phyloP scores from a whole-genome alignment of 2,329 filamentous ascomycete genomes.

The Moelleriella libera region DNA sequence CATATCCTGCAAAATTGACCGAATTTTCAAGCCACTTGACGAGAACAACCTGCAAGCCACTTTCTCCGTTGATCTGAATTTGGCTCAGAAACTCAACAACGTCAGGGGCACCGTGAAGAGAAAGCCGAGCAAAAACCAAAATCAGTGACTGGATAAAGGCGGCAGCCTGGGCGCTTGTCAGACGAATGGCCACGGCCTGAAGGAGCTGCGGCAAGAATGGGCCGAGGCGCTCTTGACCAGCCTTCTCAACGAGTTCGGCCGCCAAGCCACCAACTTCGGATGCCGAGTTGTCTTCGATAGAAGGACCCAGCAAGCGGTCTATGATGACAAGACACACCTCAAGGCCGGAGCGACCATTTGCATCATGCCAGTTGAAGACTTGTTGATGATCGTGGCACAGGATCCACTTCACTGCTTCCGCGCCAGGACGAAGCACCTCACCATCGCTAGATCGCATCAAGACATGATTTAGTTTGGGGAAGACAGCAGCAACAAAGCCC shows the following conservation, averaged over 20 bases:
- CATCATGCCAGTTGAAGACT: conserved; percentile 75
- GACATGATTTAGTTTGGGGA: conserved; percentile 76
- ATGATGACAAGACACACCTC: conserved; percentile 86
- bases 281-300: conserved; percentile 83
- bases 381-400: conserved; percentile 82
- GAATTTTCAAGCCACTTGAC: conserved; percentile 97
- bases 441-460: conserved; percentile 76
- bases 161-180: conserved; percentile 70
- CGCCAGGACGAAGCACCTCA: conserved; percentile 75
- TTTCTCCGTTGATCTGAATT: conserved; percentile 65
- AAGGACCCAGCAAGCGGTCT: conserved; percentile 70
- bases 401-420: conserved; percentile 77
- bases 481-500: conserved; percentile 70
- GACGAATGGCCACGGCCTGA: conserved; percentile 71
- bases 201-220: conserved; percentile 82
- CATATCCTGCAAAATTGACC: conserved; percentile 92
- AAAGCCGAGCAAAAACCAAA: conserved; percentile 84
- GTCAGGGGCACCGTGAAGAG: conserved; percentile 70
- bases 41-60: conserved; percentile 77
- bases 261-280: conserved; percentile 93
- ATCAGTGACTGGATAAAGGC: conserved; percentile 93
- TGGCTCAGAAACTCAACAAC: conserved; percentile 85
- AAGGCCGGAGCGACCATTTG: conserved; percentile 65
- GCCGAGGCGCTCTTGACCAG: conserved; percentile 78
- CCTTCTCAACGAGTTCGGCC: conserved; percentile 89